phyloP scores from a whole-genome alignment of 1,284 basidiomycete species.

The Trichosporon coremiiforme region DNA sequence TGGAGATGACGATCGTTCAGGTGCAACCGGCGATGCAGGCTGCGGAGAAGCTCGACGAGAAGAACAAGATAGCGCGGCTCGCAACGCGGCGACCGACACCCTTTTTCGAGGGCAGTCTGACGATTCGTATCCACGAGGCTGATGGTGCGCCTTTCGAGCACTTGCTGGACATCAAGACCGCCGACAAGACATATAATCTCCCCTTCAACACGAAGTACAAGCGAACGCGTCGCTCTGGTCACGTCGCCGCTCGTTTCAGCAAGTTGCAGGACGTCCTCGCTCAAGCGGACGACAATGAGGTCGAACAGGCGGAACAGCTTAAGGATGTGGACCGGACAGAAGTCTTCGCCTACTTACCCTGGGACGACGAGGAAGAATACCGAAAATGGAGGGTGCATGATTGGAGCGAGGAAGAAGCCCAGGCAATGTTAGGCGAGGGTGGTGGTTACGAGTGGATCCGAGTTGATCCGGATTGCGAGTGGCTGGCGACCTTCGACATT shows the following conservation, averaged over 20 bases:
- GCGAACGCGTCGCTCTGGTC: conserved; percentile 72
- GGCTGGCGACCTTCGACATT: conserved; percentile 89
- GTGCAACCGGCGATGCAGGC: conserved; percentile 68
- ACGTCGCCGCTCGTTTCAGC: conserved; percentile 75
- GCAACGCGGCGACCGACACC: conserved; percentile 76
- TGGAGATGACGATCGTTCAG: conserved; percentile 93
- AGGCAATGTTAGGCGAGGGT: conserved; percentile 79
- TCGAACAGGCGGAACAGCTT: conserved; percentile 75
- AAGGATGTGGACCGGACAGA: conserved; percentile 76
- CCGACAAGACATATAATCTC: conserved; percentile 90
- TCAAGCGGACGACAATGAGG: conserved; percentile 84
- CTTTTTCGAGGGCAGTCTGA: conserved; percentile 92
- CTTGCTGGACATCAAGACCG: conserved; percentile 84
- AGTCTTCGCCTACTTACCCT: conserved; percentile 92
- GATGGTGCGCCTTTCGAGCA: conserved; percentile 99
- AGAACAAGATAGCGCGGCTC: conserved; percentile 53
- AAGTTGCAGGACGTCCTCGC: conserved; percentile 88
- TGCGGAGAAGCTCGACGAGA: conserved; percentile 28
- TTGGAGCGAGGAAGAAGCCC: conserved; percentile 97
- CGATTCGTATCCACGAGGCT: conserved; percentile 97
- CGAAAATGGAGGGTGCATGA: conserved; percentile 95
- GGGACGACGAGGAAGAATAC: conserved; percentile 86
- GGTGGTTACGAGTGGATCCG: conserved; percentile 93
- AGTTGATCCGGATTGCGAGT: conserved; percentile 98
- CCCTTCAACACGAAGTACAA: conserved; percentile 99